Evolutionary conservation across 441 rosid species (phyloP).

Genomic region (Macaranga tanarius): DNA sequence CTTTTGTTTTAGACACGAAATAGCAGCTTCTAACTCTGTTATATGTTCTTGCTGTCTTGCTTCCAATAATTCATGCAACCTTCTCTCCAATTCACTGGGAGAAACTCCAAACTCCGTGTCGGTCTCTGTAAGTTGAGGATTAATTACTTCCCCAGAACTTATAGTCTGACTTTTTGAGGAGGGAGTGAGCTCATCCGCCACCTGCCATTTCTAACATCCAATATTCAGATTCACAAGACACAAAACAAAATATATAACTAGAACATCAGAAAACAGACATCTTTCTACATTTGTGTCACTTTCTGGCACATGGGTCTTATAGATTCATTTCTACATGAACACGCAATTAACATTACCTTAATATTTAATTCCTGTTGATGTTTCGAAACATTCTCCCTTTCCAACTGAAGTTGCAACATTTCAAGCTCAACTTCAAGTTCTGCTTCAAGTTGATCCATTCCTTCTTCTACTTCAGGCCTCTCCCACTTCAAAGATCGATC

Average conservation of each 20-base stretch:
- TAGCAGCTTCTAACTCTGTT: slow-evolving; percentile 60
- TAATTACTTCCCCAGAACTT: slow-evolving; percentile 44
- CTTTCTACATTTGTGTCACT: not conserved
- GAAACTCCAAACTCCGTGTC: slow-evolving; percentile 44
- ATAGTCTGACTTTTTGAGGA: slow-evolving; percentile 25
- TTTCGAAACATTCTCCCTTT: slow-evolving; percentile 29
- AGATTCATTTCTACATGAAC: not conserved
- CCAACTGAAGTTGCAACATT: slow-evolving; percentile 53
- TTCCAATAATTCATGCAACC: slow-evolving; percentile 61
- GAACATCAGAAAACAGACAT: not conserved
- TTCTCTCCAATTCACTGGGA: slow-evolving; percentile 67
- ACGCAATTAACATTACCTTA: slow-evolving; percentile 29
- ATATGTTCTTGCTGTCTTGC: slow-evolving; percentile 67
- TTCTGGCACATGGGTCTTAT: not conserved
- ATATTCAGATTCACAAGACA: not conserved
- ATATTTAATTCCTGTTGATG: slow-evolving; percentile 26
- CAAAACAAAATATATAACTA: not conserved
- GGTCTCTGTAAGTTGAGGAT: slow-evolving; percentile 34
- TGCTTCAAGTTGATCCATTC: slow-evolving; percentile 66
- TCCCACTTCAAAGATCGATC: slow-evolving; percentile 41
- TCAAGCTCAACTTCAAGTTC: slow-evolving; percentile 78
- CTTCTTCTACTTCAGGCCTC: slow-evolving; percentile 37
- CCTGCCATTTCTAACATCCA: slow-evolving; percentile 25
- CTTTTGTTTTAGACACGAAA: slow-evolving; percentile 39
- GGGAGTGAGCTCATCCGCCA: slow-evolving; percentile 18